Evolutionary conservation across 2,329 filamentous ascomycete species (phyloP).

Genomic region (Curvularia hawaiiensis): DNA sequence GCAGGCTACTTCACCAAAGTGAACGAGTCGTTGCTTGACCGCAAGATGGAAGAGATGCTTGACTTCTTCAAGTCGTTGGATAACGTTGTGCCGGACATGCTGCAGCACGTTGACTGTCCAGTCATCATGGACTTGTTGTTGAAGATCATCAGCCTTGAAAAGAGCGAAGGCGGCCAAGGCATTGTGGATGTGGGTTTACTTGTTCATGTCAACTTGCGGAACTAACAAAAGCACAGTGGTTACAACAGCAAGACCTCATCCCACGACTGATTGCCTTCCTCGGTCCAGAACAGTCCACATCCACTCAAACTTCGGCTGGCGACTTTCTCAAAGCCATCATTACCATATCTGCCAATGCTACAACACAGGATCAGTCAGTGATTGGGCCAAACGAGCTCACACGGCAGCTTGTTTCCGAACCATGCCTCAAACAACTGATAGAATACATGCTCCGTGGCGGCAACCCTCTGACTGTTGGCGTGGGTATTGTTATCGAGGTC

Average conservation of each 20-base stretch:
- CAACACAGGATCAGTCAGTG: slow-evolving; percentile 97
- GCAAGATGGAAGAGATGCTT: slow-evolving; percentile 98
- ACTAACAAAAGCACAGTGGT: slow-evolving; percentile 66
- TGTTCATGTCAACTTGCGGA: neutral
- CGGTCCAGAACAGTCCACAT: slow-evolving; percentile 80
- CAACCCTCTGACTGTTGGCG: slow-evolving; percentile 92
- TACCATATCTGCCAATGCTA: slow-evolving; percentile 97
- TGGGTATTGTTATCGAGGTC: slow-evolving; percentile 97
- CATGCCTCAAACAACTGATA: slow-evolving; percentile 84
- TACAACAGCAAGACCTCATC: slow-evolving; percentile 87
- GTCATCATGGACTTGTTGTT: slow-evolving; percentile 98
- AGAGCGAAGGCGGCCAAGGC: slow-evolving; percentile 86
- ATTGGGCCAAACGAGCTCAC: slow-evolving; percentile 98
- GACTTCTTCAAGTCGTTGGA: slow-evolving; percentile 84
- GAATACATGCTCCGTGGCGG: slow-evolving; percentile 90
- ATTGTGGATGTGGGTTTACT: slow-evolving; percentile 79
- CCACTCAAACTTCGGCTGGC: slow-evolving; percentile 93
- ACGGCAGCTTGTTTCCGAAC: slow-evolving; percentile 85
- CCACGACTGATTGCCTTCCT: slow-evolving; percentile 86
- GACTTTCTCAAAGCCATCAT: slow-evolving; percentile 99
- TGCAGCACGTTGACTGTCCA: slow-evolving; percentile 93
- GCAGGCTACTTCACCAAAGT: slow-evolving; percentile 99
- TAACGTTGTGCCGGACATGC: slow-evolving; percentile 79
- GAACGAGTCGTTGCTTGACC: slow-evolving; percentile 95
- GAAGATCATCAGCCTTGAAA: slow-evolving; percentile 96